Base-by-base conservation (phyloP, 2,329 filamentous ascomycete species). In the Curvularia sp. region DNA sequence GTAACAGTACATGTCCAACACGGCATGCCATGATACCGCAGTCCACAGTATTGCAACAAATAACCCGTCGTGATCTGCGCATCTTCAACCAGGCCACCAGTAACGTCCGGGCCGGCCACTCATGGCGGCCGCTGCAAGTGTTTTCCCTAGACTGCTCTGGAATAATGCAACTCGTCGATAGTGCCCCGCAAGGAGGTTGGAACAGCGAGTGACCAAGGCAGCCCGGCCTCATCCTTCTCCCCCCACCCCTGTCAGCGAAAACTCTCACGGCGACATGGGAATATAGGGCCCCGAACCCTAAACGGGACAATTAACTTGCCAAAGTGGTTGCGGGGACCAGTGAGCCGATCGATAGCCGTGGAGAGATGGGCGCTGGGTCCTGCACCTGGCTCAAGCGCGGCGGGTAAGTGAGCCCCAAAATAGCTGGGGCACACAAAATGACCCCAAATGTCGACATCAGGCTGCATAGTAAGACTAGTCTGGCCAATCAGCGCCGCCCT, bases 41-140 rank as follows among this genome's bases (percentile, higher is more conserved):
- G n/a, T 36, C 5, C 5, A 36, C 15, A 18, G 41, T 43, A 66
- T 59, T 62, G 65, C 60, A 64, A 36, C 32, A 36, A 36, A n/a
- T 15, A 36, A 56, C 64, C 63, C 52, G 64, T 63, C 52, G 64
- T 63, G 73, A 77, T 77, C 75, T 69, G 61, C 74, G 55, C 36
- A 57, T 56, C 63, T 70, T 65, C 69, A 68, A 69, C 65, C 65
- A 66, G 63, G 69, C 71, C 65, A 69, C 59, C 65, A 73, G 66
- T 64, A 75, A 73, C 75, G 70, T 72, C 61, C 73, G 74, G 74
- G 66, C 70, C 74, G 75, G 71, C 69, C 71, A 75, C 66, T 75
- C 74, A 77, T 75, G 73, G 71, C 68, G 67, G 64, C 74, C 72
- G 74, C 74, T 76, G 73, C 75, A 74, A 72, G 74, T 74, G 67